These are phyloP conservation scores for Grammothele lineata DNA, from an alignment of 768 basidiomycete genomes.

Conservation along the genomic window DNA sequence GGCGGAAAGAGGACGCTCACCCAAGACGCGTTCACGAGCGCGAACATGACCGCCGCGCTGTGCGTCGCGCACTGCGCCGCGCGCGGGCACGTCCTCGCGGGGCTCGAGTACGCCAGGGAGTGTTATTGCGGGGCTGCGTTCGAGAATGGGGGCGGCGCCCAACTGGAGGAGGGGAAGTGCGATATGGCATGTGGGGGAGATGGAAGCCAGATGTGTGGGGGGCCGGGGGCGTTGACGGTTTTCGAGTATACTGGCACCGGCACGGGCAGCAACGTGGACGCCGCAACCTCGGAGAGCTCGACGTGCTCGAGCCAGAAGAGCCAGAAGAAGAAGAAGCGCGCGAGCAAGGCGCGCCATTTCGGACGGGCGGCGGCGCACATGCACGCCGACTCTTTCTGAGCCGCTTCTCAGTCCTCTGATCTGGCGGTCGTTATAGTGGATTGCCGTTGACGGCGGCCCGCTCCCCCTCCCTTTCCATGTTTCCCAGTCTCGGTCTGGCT, in stretches of 20 bases:
- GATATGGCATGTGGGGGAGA: slow-evolving; percentile 14
- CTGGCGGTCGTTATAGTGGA: neutral
- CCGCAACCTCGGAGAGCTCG: no score
- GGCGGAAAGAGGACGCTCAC: slow-evolving; percentile 14
- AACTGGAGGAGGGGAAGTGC: slow-evolving; percentile 9
- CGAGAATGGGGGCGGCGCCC: slow-evolving; percentile 13
- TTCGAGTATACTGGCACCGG: slow-evolving; percentile 4
- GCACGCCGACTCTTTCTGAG: slow-evolving; percentile 8
- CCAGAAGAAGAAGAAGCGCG: neutral
- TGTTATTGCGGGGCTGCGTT: slow-evolving; percentile 15
- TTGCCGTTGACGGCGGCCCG: slow-evolving; percentile 13
- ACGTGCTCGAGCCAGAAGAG: neutral
- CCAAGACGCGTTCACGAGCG: slow-evolving; percentile 12
- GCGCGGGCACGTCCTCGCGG: slow-evolving; percentile 10
- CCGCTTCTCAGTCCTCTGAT: neutral
- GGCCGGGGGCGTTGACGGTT: slow-evolving; percentile 13
- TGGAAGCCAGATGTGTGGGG: slow-evolving; percentile 8
- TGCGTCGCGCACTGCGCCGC: slow-evolving; percentile 13
- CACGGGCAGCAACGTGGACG: neutral
- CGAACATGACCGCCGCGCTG: slow-evolving; percentile 10
- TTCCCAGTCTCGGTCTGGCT: no score
- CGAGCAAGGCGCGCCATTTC: slow-evolving; percentile 15
- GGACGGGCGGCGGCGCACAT: slow-evolving; percentile 15
- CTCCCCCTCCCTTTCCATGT: neutral
- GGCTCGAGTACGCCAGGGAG: slow-evolving; percentile 18